Conservation (phyloP, 2,329 filamentous ascomycete species). For the Aspergillus sp. region DNA sequence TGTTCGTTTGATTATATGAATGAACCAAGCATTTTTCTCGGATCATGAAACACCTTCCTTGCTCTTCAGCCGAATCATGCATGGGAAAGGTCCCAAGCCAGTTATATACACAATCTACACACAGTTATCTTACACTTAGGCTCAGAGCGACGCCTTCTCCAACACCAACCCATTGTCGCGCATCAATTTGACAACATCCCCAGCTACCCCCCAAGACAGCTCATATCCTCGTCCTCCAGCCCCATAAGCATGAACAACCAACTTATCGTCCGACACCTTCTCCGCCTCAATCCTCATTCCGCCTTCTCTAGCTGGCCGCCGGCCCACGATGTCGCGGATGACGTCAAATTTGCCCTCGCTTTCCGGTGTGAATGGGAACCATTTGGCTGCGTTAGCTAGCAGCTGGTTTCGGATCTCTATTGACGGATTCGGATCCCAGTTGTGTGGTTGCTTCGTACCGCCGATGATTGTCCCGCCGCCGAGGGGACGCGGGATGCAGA, state of each 20-base stretch:
- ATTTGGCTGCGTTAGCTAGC: slow-evolving; percentile 43
- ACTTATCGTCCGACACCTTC: slow-evolving; percentile 25
- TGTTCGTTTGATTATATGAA: slow-evolving; percentile 23
- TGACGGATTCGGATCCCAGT: slow-evolving; percentile 55
- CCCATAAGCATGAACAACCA: slow-evolving; percentile 58
- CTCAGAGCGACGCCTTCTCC: slow-evolving; percentile 25
- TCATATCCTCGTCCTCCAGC: slow-evolving; percentile 63
- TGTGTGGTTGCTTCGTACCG: slow-evolving; percentile 62
- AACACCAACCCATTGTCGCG: slow-evolving; percentile 20
- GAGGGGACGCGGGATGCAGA: slow-evolving; percentile 61
- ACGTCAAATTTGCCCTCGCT: slow-evolving; percentile 41
- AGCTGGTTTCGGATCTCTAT: slow-evolving; percentile 48
- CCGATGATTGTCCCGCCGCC: slow-evolving; percentile 66
- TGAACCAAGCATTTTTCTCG: slow-evolving; percentile 18
- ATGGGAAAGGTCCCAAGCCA: neutral
- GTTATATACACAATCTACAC: neutral
- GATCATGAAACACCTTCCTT: neutral
- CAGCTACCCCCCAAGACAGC: slow-evolving; percentile 60
- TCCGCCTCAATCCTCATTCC: slow-evolving; percentile 57
- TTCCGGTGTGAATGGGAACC: slow-evolving; percentile 41
- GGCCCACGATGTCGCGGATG: slow-evolving; percentile 47
- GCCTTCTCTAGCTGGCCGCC: slow-evolving; percentile 46
- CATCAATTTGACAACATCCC: slow-evolving; percentile 48
- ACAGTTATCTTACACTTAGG: neutral
- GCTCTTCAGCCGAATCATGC: neutral